These are phyloP conservation scores for Akanthomyces muscarius DNA, from an alignment of 2,329 filamentous ascomycete species.

Conservation along the genomic window DNA sequence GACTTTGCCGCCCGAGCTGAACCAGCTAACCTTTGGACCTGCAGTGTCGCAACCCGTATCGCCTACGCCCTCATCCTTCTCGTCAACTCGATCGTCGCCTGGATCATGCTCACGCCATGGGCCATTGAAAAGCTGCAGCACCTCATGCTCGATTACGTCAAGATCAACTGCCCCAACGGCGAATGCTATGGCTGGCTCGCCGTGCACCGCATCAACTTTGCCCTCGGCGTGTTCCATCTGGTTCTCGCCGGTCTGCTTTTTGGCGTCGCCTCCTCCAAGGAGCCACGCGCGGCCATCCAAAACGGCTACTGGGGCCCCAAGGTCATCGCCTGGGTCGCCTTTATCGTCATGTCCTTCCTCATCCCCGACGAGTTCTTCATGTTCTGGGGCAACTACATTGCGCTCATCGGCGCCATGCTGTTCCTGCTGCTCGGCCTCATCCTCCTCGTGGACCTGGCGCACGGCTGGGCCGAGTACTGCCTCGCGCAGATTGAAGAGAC, in stretches of 20 bases:
- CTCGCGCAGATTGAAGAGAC: conserved; percentile 87
- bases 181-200: conserved; percentile 94
- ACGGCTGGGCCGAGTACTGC: conserved; percentile 96
- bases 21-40: conserved; percentile 19
- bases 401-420: conserved; percentile 81
- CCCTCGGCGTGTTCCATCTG: conserved; percentile 88
- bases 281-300: conserved; percentile 81
- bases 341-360: conserved; percentile 89
- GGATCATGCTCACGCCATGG: conserved; percentile 99
- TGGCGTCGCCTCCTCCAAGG: conserved; percentile 81
- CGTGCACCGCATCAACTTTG: conserved; percentile 96
- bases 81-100: conserved; percentile 93
- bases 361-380: conserved; percentile 95
- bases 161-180: conserved; percentile 85
- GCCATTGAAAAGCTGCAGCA: conserved; percentile 93
- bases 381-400: conserved; percentile 92
- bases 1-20: neutral
- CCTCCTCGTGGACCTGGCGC: conserved; percentile 88
- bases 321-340: conserved; percentile 78
- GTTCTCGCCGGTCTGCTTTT: conserved; percentile 80
- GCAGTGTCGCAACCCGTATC: conserved; percentile 90
- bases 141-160: conserved; percentile 90
- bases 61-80: conserved; percentile 93
- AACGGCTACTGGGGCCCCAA: conserved; percentile 99
- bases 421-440: conserved; percentile 92